Base-by-base conservation (phyloP, 331 rosid species). In the Pyrus hybrid region DNA sequence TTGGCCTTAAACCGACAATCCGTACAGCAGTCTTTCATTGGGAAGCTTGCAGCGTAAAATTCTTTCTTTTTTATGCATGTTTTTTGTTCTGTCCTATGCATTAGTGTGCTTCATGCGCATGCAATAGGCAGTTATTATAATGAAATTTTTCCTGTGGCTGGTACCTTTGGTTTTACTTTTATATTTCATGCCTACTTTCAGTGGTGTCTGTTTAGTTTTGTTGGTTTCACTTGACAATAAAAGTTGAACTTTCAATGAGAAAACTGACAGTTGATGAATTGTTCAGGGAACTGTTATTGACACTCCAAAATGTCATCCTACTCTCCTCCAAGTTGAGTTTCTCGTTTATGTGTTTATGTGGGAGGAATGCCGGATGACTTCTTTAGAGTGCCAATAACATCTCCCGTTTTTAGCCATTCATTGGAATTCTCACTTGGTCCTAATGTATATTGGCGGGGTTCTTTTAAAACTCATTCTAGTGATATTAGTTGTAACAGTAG, bases 1-100 rank as follows among this genome's bases (percentile, higher is more conserved):
- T 80, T 94, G 89, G 84, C 88, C 10, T 68, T 90, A 74, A 86
- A 94, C 83, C 71, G 47, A 35, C 75, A 84, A 37, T 92, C 97
- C 22, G 71, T 17, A 76, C 43, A 77, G 56, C 99, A 94, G 75
- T 21, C 73, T 69, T 8, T 81, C 61, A 87, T 90, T n/a, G 75
- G 77, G 72, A 90, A 86, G 82, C 72, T 81, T 81, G 76, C 86
- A 20, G 80, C 43, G 96, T 94, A 81, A 78, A 83, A 58, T 71
- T 68, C 57, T 67, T 65, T 33, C 75, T 74, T 54, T 73, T 49
- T 56, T 33, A 14, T 63, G 43, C 65, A 28, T 14, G 14, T 41
- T 1, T 41, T 41, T 41, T 41, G 14, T 33, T 41, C 3, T 8
- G 41, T 69, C 43, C 14, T 53, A 57, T 62, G 63, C 47, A 26